Conservation (phyloP, 2,329 filamentous ascomycete genomes). For the Aspergillus cejpii region DNA sequence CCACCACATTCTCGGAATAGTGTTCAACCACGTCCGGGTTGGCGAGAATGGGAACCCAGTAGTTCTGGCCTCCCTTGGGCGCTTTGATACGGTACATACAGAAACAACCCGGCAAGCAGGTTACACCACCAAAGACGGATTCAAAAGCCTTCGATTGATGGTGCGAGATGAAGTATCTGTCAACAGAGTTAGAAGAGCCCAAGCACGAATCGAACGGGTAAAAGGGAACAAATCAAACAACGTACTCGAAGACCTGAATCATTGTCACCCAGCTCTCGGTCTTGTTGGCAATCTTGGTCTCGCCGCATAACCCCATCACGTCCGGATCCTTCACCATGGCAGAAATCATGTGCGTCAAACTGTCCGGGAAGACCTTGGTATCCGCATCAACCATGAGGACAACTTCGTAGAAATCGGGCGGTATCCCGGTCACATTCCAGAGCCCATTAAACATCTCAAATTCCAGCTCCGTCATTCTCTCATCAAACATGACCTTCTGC, state of each 20-base stretch:
- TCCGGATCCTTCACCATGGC: slow-evolving; percentile 99
- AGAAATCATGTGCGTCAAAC: slow-evolving; percentile 95
- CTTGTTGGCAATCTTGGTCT: slow-evolving; percentile 99
- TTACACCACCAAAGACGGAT: slow-evolving; percentile 97
- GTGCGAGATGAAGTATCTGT: slow-evolving; percentile 88
- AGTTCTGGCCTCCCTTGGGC: slow-evolving; percentile 96
- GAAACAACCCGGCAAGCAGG: slow-evolving; percentile 96
- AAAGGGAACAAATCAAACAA: slow-evolving; percentile 10
- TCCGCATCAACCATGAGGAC: slow-evolving; percentile 99
- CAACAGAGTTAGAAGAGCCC: slow-evolving; percentile 6
- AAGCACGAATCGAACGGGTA: no score
- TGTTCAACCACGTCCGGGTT: slow-evolving; percentile 98
- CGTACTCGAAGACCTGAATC: slow-evolving; percentile 92
- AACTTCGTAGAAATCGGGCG: slow-evolving; percentile 94
- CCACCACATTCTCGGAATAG: slow-evolving; percentile 98
- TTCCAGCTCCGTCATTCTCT: slow-evolving; percentile 98
- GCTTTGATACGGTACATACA: slow-evolving; percentile 99
- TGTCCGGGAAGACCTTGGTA: slow-evolving; percentile 98
- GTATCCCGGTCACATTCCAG: slow-evolving; percentile 98
- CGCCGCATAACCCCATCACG: slow-evolving; percentile 97
- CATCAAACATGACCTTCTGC: slow-evolving; percentile 99
- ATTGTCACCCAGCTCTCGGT: slow-evolving; percentile 88
- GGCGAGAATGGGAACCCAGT: slow-evolving; percentile 97
- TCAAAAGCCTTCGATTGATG: slow-evolving; percentile 96
- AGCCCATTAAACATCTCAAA: slow-evolving; percentile 99